phyloP scores from a whole-genome alignment of 108 stramenopile genomes.

The Discostella stelligeroides region DNA sequence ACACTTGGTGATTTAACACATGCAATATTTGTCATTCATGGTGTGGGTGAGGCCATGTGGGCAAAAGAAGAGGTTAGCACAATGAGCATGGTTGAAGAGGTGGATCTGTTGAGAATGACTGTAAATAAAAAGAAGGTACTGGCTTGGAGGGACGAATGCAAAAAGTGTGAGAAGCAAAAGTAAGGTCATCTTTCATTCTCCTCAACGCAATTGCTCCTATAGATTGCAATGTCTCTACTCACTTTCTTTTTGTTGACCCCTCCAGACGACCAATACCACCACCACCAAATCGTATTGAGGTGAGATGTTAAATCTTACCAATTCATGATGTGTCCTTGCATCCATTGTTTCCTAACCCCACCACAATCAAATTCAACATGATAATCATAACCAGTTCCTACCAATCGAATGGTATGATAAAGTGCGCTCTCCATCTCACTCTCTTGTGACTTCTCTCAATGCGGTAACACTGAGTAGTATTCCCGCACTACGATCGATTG shows the following conservation, averaged over 20 bases:
- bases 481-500: constrained; percentile 77
- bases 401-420: constrained; percentile 87
- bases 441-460: constrained; percentile 68
- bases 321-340: neutral
- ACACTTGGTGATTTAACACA: constrained; percentile 70
- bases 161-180: constrained; percentile 54
- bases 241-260: neutral
- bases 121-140: constrained; percentile 63
- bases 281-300: constrained; percentile 75
- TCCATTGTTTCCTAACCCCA: neutral
- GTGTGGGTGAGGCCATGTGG: constrained; percentile 89
- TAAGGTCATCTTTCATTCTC: constrained; percentile 13
- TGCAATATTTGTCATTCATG: constrained; percentile 88
- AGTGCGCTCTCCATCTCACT: constrained; percentile 63
- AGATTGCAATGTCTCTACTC: neutral
- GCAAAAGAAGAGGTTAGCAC: constrained; percentile 53
- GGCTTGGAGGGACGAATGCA: constrained; percentile 72
- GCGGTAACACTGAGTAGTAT: constrained; percentile 77
- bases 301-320: constrained; percentile 2
- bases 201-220: neutral
- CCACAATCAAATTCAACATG: neutral
- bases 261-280: constrained; percentile 44
- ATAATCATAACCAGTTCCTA: constrained; percentile 39
- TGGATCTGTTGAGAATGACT: constrained; percentile 49
- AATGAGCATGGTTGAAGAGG: constrained; percentile 53